Evolutionary conservation across 768 basidiomycete genomes (phyloP).

Genomic region (Rossbeevera mucosa): DNA sequence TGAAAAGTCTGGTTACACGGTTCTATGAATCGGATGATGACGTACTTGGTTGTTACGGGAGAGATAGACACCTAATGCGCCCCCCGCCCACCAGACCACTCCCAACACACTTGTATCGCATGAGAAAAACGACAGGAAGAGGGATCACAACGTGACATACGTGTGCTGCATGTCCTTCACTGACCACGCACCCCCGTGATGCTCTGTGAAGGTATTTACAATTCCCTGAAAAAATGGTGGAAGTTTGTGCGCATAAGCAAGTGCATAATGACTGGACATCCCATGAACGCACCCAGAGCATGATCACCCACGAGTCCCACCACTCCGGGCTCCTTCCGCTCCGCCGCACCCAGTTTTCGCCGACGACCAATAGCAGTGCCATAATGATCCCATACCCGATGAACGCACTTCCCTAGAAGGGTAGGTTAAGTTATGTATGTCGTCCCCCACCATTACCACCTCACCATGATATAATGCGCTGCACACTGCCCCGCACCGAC

Average conservation of each 20-base stretch:
- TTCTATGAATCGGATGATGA: not conserved
- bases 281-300: slow-evolving; percentile 43
- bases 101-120: slow-evolving; percentile 47
- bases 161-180: slow-evolving; percentile 96
- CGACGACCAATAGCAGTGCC: slow-evolving; percentile 70
- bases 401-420: slow-evolving; percentile 68
- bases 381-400: slow-evolving; percentile 83
- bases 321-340: slow-evolving; percentile 76
- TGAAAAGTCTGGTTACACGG: not conserved
- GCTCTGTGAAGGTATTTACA: slow-evolving; percentile 94
- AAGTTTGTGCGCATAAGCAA: not conserved
- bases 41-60: slow-evolving; percentile 70
- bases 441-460: slow-evolving; percentile 14
- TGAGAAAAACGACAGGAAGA: not conserved
- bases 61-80: slow-evolving; percentile 81
- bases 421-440: slow-evolving; percentile 1
- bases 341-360: slow-evolving; percentile 71
- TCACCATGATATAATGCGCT: slow-evolving; percentile 78
- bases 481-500: slow-evolving; percentile 73
- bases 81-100: slow-evolving; percentile 79
- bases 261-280: not conserved
- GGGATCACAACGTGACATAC: slow-evolving; percentile 39
- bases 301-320: slow-evolving; percentile 74
- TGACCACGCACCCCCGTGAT: slow-evolving; percentile 76
- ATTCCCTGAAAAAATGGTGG: slow-evolving; percentile 10